Base-by-base conservation (phyloP, 2,329 filamentous ascomycete species). In the Neophaeococcomyces aloes region DNA sequence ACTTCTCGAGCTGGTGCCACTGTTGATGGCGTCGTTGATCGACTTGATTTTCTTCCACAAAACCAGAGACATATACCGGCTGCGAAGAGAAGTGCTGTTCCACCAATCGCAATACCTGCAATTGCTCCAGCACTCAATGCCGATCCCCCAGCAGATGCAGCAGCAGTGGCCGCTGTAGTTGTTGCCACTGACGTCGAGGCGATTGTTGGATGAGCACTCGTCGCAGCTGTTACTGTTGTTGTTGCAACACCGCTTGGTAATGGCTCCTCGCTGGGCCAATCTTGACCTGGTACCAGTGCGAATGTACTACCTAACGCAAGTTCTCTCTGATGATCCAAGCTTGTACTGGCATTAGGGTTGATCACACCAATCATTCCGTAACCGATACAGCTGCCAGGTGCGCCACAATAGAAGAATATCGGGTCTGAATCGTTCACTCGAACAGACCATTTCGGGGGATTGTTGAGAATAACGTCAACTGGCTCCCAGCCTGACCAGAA, bases 281-380 rank as follows among this genome's bases (percentile, higher is more conserved):
- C 41, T 35, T 55, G 39, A 23, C 53, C 53, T 8, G 53, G 53
- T 8, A 52, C 43, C 6, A 55, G 35, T 43, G 51, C 49, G 44
- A 55, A 52, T 10, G 42, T 39, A 7, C 48, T 48, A 5, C 49
- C 19, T 8, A 37, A 19, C 6, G 53, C 53, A n/a, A 50, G 25
- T 15, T 53, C 30, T 39, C 49, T 47, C 23, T 55, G 53, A 7
- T 45, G 27, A 29, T 42, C 46, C 34, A 55, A 15, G 7, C 46
- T 51, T n/a, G 48, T 48, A 14, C 38, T 48, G 29, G 46, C 48
- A 38, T 53, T 55, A 5, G 79, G 74, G 56, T 88, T 89, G 52
- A 89, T 80, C 1, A 76, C 81, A 2, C 83, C 83, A 13, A 89
- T 72, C 83, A 89, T 89, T 17, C 75, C 71, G 33, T 80, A 71